A percentile compares a stretch with the other conserved stretches of the same genome.
Conservation (phyloP, 371 early-diverging fungal genomes). For the Mucor velutinosus region DNA sequence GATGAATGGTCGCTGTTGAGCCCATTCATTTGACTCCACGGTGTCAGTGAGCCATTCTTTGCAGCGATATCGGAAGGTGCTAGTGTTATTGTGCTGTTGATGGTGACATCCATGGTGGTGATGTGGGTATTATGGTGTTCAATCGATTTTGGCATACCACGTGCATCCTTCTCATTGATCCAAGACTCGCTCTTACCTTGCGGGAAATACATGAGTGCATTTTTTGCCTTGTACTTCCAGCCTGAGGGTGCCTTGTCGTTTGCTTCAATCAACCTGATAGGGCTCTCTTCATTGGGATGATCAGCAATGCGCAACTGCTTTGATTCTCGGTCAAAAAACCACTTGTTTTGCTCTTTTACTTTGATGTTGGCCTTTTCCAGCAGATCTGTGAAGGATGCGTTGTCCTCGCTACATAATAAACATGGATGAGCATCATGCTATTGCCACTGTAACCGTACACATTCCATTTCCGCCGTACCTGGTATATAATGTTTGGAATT, state of each 20-base stretch:
- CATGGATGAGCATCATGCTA: not conserved
- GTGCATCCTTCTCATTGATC: conserved; percentile 36
- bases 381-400: conserved; percentile 76
- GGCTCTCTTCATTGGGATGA: conserved; percentile 13
- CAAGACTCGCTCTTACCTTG: conserved; percentile 46
- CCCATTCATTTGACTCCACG: conserved; percentile 30
- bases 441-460: not conserved
- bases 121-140: conserved; percentile 58
- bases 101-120: not conserved
- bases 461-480: conserved; percentile 29
- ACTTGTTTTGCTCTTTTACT: conserved; percentile 61
- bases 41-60: conserved; percentile 29
- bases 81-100: not conserved
- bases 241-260: conserved; percentile 36
- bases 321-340: conserved; percentile 72
- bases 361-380: conserved; percentile 66
- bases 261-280: conserved; percentile 24
- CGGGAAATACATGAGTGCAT: conserved; percentile 69
- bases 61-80: conserved; percentile 33
- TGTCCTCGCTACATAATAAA: conserved; percentile 64
- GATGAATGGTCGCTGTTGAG: conserved; percentile 2
- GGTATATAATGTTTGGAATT: conserved; percentile 78
- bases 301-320: conserved; percentile 31
- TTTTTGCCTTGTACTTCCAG: conserved; percentile 65
- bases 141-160: conserved; percentile 59